phyloP scores from a whole-genome alignment of 1,284 basidiomycete genomes.

The Trametes polyzona region DNA sequence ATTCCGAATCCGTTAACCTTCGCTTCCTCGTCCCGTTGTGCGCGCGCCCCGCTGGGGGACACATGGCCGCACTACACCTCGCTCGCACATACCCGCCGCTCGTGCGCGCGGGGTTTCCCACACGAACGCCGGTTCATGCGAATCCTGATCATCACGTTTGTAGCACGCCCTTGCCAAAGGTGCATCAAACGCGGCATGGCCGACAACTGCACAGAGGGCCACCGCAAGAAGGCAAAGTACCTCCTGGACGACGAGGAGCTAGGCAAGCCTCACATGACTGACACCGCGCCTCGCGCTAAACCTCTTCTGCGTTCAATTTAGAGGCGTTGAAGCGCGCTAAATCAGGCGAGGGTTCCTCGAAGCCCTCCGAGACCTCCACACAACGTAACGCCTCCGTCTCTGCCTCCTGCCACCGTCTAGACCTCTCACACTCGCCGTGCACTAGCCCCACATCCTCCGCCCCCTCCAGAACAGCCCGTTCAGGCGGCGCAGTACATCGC shows the following conservation, averaged over 20 bases:
- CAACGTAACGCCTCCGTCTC: constrained; percentile 32
- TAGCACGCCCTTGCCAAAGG: constrained; percentile 93
- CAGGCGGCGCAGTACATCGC: constrained; percentile 39
- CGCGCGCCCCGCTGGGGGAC: not conserved
- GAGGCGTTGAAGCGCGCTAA: constrained; percentile 65
- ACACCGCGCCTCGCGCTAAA: constrained; percentile 22
- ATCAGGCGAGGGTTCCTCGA: constrained; percentile 37
- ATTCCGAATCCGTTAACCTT: not conserved
- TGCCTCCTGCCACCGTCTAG: constrained; percentile 3
- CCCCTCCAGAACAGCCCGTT: constrained; percentile 16
- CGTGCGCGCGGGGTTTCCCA: not conserved
- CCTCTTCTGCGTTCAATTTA: constrained; percentile 43
- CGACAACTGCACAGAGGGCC: constrained; percentile 89
- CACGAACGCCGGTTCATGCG: not conserved
- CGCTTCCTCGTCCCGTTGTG: not conserved
- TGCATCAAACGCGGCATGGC: constrained; percentile 94
- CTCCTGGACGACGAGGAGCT: constrained; percentile 91
- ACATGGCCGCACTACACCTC: not conserved
- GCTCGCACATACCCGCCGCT: not conserved
- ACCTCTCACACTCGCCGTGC: constrained; percentile 12
- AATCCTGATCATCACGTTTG: constrained; percentile 13
- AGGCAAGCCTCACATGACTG: constrained; percentile 54
- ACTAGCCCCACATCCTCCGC: constrained; percentile 13
- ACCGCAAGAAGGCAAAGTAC: constrained; percentile 98
- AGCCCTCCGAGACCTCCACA: constrained; percentile 34